phyloP scores from a whole-genome alignment of 2,329 filamentous ascomycete species.

The Clarireedia paspali region DNA sequence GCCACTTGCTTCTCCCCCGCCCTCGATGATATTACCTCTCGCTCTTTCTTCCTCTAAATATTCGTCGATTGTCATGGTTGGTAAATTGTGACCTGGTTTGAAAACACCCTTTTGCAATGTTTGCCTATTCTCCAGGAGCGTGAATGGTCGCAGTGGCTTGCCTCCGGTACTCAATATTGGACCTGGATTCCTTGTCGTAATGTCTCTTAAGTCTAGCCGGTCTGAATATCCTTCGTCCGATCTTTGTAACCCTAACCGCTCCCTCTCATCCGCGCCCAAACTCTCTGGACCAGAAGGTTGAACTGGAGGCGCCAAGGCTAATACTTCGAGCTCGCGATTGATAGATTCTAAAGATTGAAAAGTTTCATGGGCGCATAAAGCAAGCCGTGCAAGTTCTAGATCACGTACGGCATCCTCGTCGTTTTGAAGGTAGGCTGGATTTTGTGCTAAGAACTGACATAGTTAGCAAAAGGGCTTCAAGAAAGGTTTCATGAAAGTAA shows the following conservation, averaged over 20 bases:
- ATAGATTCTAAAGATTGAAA: slow-evolving; percentile 85
- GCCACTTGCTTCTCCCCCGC: slow-evolving; percentile 70
- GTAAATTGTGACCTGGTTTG: slow-evolving; percentile 81
- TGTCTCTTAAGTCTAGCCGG: slow-evolving; percentile 59
- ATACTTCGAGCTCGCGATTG: slow-evolving; percentile 74
- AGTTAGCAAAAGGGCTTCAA: slow-evolving; percentile 19
- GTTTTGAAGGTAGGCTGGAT: slow-evolving; percentile 53
- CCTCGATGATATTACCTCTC: slow-evolving; percentile 83
- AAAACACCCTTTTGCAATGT: slow-evolving; percentile 78
- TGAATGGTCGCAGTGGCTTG: slow-evolving; percentile 86
- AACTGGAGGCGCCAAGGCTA: slow-evolving; percentile 61
- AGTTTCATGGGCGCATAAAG: slow-evolving; percentile 66
- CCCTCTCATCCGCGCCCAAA: slow-evolving; percentile 40
- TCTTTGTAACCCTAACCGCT: slow-evolving; percentile 32
- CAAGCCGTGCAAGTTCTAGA: slow-evolving; percentile 68
- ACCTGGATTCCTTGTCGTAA: slow-evolving; percentile 45
- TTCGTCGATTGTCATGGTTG: slow-evolving; percentile 97
- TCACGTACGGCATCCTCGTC: slow-evolving; percentile 82
- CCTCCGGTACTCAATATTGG: slow-evolving; percentile 72
- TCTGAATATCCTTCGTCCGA: slow-evolving; percentile 54
- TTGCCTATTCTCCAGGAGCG: slow-evolving; percentile 68
- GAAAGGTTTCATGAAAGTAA: no score
- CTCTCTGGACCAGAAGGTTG: slow-evolving; percentile 36
- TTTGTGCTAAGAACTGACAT: slow-evolving; percentile 48
- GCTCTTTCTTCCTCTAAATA: slow-evolving; percentile 87